Percentiles rank a stretch among this genome's conserved stretches.
These are phyloP conservation scores for Pythium rhizo-oryzae DNA, from an alignment of 352 stramenopile genomes.

Conservation along the genomic window DNA sequence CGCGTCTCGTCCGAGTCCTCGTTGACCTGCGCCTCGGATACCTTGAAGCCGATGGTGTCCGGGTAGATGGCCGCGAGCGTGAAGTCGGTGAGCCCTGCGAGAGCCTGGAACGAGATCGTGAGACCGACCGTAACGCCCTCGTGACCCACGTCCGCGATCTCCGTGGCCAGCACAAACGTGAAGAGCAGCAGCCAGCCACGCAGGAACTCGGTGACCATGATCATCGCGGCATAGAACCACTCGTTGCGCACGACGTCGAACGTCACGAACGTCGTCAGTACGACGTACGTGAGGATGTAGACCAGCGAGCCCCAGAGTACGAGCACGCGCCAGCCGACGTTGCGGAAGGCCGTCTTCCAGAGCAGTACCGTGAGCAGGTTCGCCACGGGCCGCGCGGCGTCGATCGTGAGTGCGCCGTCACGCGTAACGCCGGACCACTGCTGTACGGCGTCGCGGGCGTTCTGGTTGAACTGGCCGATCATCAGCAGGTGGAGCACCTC, in stretches of 20 bases:
- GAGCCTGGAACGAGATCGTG: constrained; percentile 49
- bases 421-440: constrained; percentile 22
- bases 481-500: constrained; percentile 19
- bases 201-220: constrained; percentile 38
- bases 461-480: constrained; percentile 29
- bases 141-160: constrained; percentile 53
- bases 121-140: constrained; percentile 60
- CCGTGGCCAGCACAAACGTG: constrained; percentile 44
- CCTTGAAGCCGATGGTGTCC: constrained; percentile 15
- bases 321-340: constrained; percentile 20
- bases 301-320: constrained; percentile 11
- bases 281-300: constrained; percentile 8
- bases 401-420: constrained; percentile 5
- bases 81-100: constrained; percentile 36
- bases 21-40: constrained; percentile 1
- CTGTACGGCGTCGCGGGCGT: constrained; percentile 23
- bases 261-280: constrained; percentile 27
- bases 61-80: constrained; percentile 36
- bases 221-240: constrained; percentile 51
- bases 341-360: constrained; percentile 21
- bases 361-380: constrained; percentile 8
- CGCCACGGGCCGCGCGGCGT: neutral
- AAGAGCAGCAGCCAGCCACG: constrained; percentile 53
- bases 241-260: constrained; percentile 40
- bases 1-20: constrained; percentile 15